phyloP scores from a whole-genome alignment of 129 eudicot species.

The carrot (Daucus carota) region DH1_v3.0 NC_030389.2:3246001-3246500 shows the following conservation, averaged over 20 bases:
- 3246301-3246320: slow-evolving; percentile 38
- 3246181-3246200: too few species aligned
- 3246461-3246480: slow-evolving; percentile 12
- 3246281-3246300: slow-evolving; percentile 52
- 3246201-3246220: too few species aligned
- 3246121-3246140: slow-evolving; percentile 29
- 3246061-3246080: too few species aligned
- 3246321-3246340: slow-evolving; percentile 32
- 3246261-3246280: slow-evolving; percentile 41
- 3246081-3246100: too few species aligned
- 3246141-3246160: slow-evolving; percentile 37
- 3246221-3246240: too few species aligned
- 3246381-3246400: slow-evolving; percentile 29
- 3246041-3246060: too few species aligned
- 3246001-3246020: slow-evolving; percentile 26
- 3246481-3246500: too few species aligned
- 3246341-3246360: slow-evolving; percentile 36
- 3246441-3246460: slow-evolving; percentile 25
- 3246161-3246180: slow-evolving; percentile 31
- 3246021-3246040: slow-evolving; percentile 39
- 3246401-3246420: slow-evolving; percentile 32
- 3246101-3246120: slow-evolving; percentile 55
- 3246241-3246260: too few species aligned
- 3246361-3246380: slow-evolving; percentile 32
- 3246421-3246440: neutral